Evolutionary conservation across 495 filamentous ascomycete species (phyloP).

Genomic region (Tuber aestivum): DNA sequence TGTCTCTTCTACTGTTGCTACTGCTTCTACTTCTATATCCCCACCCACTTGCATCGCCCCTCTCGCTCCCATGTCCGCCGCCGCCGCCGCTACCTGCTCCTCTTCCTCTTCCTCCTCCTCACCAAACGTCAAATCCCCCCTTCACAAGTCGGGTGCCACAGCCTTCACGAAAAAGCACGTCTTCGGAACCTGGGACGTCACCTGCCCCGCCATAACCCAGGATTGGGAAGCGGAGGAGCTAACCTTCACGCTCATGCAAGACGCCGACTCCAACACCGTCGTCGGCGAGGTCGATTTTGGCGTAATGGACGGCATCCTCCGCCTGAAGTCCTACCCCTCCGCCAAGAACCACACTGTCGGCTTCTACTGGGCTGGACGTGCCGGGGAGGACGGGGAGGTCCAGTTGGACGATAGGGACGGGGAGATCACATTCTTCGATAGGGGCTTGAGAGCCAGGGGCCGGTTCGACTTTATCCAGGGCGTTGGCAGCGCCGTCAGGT

Average conservation of each 20-base stretch:
- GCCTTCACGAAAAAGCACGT: slow-evolving; percentile 34
- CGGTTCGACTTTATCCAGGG: slow-evolving; percentile 24
- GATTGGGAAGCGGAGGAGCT: slow-evolving; percentile 15
- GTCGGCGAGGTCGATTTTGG: slow-evolving; percentile 27
- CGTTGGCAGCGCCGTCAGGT: slow-evolving; percentile 20
- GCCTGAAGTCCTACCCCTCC: slow-evolving; percentile 24
- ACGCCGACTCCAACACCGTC: slow-evolving; percentile 21
- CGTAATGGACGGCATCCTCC: slow-evolving; percentile 24
- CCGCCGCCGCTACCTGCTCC: too few species aligned
- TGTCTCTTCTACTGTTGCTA: not conserved
- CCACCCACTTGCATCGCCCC: not conserved
- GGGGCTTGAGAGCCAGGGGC: slow-evolving; percentile 19
- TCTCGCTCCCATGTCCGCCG: not conserved
- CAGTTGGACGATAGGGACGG: slow-evolving; percentile 16
- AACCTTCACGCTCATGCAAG: slow-evolving; percentile 29
- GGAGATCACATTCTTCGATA: slow-evolving; percentile 29
- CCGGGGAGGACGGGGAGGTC: slow-evolving; percentile 15
- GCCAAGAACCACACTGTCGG: slow-evolving; percentile 26
- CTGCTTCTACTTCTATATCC: not conserved
- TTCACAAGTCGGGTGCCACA: slow-evolving; percentile 16
- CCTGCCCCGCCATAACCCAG: slow-evolving; percentile 27
- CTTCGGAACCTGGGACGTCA: slow-evolving; percentile 31
- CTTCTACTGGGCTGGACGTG: slow-evolving; percentile 24
- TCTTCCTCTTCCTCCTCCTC: not conserved
- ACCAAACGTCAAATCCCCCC: slow-evolving; percentile 4